Conservation (phyloP, 179 eudicot genomes). For the Dionaea muscipula region DNA sequence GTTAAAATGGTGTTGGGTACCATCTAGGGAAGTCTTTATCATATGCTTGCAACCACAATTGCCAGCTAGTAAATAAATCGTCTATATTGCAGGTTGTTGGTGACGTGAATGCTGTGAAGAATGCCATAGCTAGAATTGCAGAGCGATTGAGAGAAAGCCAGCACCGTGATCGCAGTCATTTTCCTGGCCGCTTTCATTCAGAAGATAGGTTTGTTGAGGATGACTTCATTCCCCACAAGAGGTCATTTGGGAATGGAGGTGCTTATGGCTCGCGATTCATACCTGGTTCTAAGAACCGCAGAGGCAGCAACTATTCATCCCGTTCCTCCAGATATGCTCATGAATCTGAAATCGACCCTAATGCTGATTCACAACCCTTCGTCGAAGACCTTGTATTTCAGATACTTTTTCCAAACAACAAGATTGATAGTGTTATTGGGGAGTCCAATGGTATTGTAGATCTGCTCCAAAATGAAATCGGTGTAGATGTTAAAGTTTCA, state of each 20-base stretch:
- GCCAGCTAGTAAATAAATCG: too few species aligned
- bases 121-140: slow-evolving; percentile 61
- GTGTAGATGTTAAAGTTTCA: slow-evolving; percentile 70
- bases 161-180: slow-evolving; percentile 80
- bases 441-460: slow-evolving; percentile 74
- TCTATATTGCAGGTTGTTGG: slow-evolving; percentile 54
- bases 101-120: slow-evolving; percentile 63
- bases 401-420: slow-evolving; percentile 75
- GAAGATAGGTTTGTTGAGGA: slow-evolving; percentile 74
- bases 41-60: too few species aligned
- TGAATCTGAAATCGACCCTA: slow-evolving; percentile 36
- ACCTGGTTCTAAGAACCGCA: slow-evolving; percentile 27
- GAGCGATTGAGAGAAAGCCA: slow-evolving; percentile 94
- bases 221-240: slow-evolving; percentile 42
- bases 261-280: slow-evolving; percentile 38
- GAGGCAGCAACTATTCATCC: slow-evolving; percentile 38
- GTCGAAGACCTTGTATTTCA: slow-evolving; percentile 75
- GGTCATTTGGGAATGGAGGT: slow-evolving; percentile 46
- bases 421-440: slow-evolving; percentile 61
- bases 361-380: slow-evolving; percentile 33
- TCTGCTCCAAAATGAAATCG: slow-evolving; percentile 77
- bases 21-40: too few species aligned
- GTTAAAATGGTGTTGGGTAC: too few species aligned
- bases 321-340: slow-evolving; percentile 36
- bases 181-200: slow-evolving; percentile 50